Evolutionary conservation across 2,329 filamentous ascomycete species (phyloP).

Genomic region (Aspergillus transmontanensis): DNA sequence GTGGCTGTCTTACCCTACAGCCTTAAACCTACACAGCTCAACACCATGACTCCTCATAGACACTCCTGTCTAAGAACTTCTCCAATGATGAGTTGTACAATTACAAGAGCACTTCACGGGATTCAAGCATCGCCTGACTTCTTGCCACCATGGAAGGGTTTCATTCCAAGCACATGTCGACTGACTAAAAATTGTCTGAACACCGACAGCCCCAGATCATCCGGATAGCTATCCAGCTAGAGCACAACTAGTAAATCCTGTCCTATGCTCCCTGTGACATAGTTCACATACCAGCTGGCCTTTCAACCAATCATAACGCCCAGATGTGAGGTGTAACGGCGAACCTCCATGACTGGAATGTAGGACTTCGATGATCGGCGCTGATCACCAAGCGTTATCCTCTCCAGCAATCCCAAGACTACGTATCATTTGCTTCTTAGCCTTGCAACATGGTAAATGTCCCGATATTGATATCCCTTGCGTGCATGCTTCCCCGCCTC

Average conservation of each 20-base stretch:
- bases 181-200: not conserved
- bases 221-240: not conserved
- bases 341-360: not conserved
- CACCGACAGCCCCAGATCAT: not conserved
- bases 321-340: not conserved
- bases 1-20: not conserved
- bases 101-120: not conserved
- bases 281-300: not conserved
- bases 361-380: not conserved
- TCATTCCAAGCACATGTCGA: constrained; percentile 4
- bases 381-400: not conserved
- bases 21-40: not conserved
- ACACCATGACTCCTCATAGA: not conserved
- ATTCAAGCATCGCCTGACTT: not conserved
- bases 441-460: not conserved
- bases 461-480: constrained; percentile 1
- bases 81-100: not conserved
- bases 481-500: not conserved
- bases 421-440: not conserved
- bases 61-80: not conserved
- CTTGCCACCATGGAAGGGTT: not conserved
- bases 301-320: not conserved
- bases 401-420: not conserved
- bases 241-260: not conserved
- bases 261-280: not conserved